These are phyloP conservation scores for Malus hybrid DNA, from an alignment of 331 rosid species.

Conservation along the genomic window DNA sequence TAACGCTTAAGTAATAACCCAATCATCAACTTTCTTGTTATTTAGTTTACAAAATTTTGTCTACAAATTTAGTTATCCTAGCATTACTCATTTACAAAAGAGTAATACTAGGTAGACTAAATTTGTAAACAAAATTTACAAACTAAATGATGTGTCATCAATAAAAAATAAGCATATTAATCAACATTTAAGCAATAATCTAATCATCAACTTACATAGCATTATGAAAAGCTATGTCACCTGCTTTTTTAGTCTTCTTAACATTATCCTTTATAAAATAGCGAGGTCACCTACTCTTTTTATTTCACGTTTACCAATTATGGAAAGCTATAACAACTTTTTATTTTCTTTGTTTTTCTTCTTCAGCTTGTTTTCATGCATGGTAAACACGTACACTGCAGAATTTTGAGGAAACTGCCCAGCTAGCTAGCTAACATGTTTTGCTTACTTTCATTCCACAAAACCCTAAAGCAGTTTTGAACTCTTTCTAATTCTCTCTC, in stretches of 20 bases:
- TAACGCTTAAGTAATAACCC: too few relatives aligned
- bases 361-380: conserved; percentile 8
- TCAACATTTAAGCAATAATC: too few relatives aligned
- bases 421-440: not conserved
- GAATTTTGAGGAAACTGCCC: not conserved
- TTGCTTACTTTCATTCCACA: conserved; percentile 10
- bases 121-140: too few relatives aligned
- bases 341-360: not conserved
- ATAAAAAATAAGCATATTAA: too few relatives aligned
- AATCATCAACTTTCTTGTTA: too few relatives aligned
- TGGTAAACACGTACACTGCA: not conserved
- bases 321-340: conserved; percentile 14
- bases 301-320: conserved; percentile 22
- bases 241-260: not conserved
- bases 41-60: too few relatives aligned
- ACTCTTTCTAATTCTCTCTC: not conserved
- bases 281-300: conserved; percentile 22
- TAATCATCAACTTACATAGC: too few relatives aligned
- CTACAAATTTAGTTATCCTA: too few relatives aligned
- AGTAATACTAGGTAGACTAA: too few relatives aligned
- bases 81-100: too few relatives aligned
- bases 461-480: conserved; percentile 2
- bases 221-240: not conserved
- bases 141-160: too few relatives aligned
- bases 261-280: not conserved